Evolutionary conservation across 2,329 filamentous ascomycete genomes (phyloP), one percentile per base, ranked within the genome.

Genomic region (Cercospora zeina): DNA sequence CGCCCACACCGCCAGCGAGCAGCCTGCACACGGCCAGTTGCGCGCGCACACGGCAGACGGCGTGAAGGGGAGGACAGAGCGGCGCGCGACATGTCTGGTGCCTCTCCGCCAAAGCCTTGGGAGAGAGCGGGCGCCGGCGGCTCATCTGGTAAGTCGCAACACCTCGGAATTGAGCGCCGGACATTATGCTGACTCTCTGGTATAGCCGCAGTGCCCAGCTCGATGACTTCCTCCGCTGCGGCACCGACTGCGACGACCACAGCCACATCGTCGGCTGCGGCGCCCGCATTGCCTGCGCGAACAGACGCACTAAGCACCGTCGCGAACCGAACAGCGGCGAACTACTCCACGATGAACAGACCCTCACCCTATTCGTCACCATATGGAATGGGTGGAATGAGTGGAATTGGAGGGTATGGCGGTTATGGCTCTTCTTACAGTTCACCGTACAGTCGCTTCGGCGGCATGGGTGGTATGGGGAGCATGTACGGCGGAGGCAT

Each of bases 31-130:
- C 7, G 14, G 54, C 14, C 54, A 58, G n/a, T 51, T 13, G 47
- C 30, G 24, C 21, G 47, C 47, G 47, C 13, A 14, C 47, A 51
- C 47, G 47, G 47, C 47, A 39, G 30, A 49, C 21, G 37, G 37
- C 19, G 27, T 34, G 55, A 33, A 9, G 37, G 30, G 49, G 27
- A 51, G 47, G 24, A 1, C 24, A 19, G 30, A 31, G 24, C 31
- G 19, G 50, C 51, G 61, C 34, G 24, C 57, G 27, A 33, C 31
- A 63, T 63, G 61, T 63, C 61, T 54, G 57, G 51, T 37, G 61
- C 57, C 51, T 97, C 93, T 77, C 95, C 95, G 74, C 95, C 95
- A 60, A 99, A 99, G 80, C 95, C 95, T 51, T 99, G 95, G 95
- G 95, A 99, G 80, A 86, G 89, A 77, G 84, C 88, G 68, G 89